Evolutionary conservation across 352 stramenopile species (phyloP).

Genomic region (Globisporangium perplexum): DNA sequence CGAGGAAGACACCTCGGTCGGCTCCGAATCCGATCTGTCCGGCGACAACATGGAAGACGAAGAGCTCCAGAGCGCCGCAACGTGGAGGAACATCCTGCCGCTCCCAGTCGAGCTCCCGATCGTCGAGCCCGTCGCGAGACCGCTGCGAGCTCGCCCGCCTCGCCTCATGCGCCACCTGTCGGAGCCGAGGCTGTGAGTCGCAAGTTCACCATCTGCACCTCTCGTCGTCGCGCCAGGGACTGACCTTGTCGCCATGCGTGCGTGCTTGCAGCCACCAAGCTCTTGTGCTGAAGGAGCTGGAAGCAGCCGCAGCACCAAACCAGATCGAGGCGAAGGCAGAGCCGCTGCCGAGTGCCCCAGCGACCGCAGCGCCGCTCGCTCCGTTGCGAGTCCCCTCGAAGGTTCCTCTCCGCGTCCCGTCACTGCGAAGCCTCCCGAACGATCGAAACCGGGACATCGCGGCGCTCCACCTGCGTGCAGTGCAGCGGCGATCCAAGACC

Average conservation of each 20-base stretch:
- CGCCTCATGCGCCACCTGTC: constrained; percentile 28
- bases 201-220: no score
- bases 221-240: background rate
- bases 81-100: constrained; percentile 6
- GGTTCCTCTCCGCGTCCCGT: constrained; percentile 1
- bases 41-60: constrained; percentile 62
- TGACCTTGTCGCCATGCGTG: background rate
- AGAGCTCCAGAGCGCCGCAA: constrained; percentile 22
- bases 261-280: background rate
- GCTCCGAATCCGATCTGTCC: constrained; percentile 71
- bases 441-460: constrained; percentile 71
- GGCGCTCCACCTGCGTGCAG: constrained; percentile 40
- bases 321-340: background rate
- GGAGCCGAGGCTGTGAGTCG: constrained; percentile 28
- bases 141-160: constrained; percentile 10
- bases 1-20: constrained; percentile 43
- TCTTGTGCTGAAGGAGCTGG: background rate
- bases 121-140: background rate
- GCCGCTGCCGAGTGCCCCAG: background rate
- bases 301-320: background rate
- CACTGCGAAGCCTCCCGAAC: constrained; percentile 14
- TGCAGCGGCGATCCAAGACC: constrained; percentile 45
- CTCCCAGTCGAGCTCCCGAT: background rate
- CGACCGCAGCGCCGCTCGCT: constrained; percentile 1
- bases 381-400: constrained; percentile 9